Base-by-base conservation (phyloP, 2,329 filamentous ascomycete genomes). In the Diaporthe sp. region DNA sequence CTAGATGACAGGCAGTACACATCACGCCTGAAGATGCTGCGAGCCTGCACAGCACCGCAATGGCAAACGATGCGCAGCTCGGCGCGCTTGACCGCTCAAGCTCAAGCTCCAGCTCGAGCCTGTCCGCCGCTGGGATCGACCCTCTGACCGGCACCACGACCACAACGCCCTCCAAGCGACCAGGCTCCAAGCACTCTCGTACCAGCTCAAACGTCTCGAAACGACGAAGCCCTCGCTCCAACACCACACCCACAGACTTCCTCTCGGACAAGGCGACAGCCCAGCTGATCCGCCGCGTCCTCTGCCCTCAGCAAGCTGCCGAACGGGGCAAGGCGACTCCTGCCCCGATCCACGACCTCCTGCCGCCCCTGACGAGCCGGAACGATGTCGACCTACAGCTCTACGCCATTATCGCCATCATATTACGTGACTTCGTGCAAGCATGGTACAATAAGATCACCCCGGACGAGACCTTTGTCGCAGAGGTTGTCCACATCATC, bases 391-490 rank as follows among this genome's bases (percentile, higher is more conserved):
- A 99, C 83, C 86, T 97, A 73, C 94, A 99, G 84, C 89, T 99
- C 6, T 99, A 98, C 82, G 96, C 95, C 38, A 90, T 98, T 75
- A 92, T 99, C 76, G 94, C 97, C 70, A 93, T 98, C 75, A 92
- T 98, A 76, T 88, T 98, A 79, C 92, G 94, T 80, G 95, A 98
- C 77, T 98, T 95, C 82, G 94, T 99, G 50, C 93, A 97, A 82
- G 92, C 91, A 42, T 99, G 97, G 97, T 99, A 99, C 86, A 89
- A 88, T 77, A 96, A 93, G 83, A 97, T 99, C 82, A 98, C 96
- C 1, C 91, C 95, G 4, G 96, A 99, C 84, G 94, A 96, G 81
- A 89, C 91, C 17, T 97, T 99, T 81, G 92, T 97, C 75, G 92
- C 93, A 78, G 96, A 98, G 85, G 90, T 98, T 74, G 89, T 98